Percentiles rank a stretch among this genome's conserved stretches.
phyloP scores from a whole-genome alignment of 176 grass and related monocot genomes.

The Rhynchospora pubera region DNA sequence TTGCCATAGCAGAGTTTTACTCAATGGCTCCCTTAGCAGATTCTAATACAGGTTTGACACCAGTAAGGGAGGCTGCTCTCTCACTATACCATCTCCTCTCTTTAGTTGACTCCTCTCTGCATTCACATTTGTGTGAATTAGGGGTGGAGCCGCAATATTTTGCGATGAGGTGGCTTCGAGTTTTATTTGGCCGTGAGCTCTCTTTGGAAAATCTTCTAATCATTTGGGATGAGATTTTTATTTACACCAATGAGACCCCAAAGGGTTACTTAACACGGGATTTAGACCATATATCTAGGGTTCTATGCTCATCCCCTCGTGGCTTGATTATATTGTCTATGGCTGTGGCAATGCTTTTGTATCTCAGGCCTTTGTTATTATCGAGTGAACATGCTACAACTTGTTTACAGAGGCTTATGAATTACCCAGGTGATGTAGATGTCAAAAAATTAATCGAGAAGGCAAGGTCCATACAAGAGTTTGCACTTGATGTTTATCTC shows the following conservation, averaged over 20 bases:
- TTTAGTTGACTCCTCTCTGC: constrained; percentile 69
- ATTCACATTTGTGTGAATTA: constrained; percentile 75
- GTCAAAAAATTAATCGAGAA: constrained; percentile 80
- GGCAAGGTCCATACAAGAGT: constrained; percentile 59
- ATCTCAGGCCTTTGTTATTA: constrained; percentile 75
- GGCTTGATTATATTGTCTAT: constrained; percentile 84
- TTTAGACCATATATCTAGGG: constrained; percentile 54
- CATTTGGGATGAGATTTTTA: constrained; percentile 96
- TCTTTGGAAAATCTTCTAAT: constrained; percentile 73
- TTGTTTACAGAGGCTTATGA: constrained; percentile 78
- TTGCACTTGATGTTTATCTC: constrained; percentile 68
- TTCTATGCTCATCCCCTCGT: constrained; percentile 62
- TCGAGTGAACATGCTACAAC: constrained; percentile 87
- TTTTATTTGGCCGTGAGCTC: constrained; percentile 95
- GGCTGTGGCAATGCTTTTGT: constrained; percentile 84
- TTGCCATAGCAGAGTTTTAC: constrained; percentile 83
- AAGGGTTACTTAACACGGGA: constrained; percentile 10
- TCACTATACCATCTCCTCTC: constrained; percentile 77
- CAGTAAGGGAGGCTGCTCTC: constrained; percentile 74
- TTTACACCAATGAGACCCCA: constrained; percentile 42
- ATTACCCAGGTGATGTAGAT: constrained; percentile 66
- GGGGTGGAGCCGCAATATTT: constrained; percentile 98
- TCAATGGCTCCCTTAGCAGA: constrained; percentile 50
- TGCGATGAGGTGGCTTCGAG: constrained; percentile 73
- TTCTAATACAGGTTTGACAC: constrained; percentile 65